A percentile compares a stretch with the other conserved stretches of the same genome.
Evolutionary conservation across 345 rosid genomes (phyloP).

Genomic region (Ceriops decandra): DNA sequence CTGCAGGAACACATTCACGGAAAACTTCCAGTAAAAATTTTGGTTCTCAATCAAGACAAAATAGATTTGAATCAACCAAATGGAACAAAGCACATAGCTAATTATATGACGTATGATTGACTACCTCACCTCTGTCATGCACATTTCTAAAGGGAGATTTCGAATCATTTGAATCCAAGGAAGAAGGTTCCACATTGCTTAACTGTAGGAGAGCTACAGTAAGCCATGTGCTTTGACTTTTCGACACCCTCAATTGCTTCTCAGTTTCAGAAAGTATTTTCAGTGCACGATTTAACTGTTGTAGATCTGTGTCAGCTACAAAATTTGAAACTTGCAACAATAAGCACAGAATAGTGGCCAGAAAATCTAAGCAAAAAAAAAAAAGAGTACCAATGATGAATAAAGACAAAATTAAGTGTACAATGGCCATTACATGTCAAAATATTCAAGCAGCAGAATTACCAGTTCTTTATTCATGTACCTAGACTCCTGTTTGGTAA

Average conservation of each 20-base stretch:
- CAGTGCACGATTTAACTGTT: slow-evolving; percentile 66
- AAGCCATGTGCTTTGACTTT: slow-evolving; percentile 93
- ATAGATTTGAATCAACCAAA: no score
- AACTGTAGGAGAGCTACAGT: slow-evolving; percentile 90
- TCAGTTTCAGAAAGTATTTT: slow-evolving; percentile 90
- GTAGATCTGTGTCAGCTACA: slow-evolving; percentile 76
- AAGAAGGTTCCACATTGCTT: slow-evolving; percentile 54
- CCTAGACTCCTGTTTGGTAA: no score
- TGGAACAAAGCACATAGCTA: background rate
- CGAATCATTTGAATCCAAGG: slow-evolving; percentile 38
- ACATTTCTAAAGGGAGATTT: slow-evolving; percentile 43
- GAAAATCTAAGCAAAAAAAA: background rate
- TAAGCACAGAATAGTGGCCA: background rate
- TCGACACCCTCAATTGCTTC: slow-evolving; percentile 85
- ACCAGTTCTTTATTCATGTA: background rate
- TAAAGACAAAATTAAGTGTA: background rate
- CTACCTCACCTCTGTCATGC: slow-evolving; percentile 47
- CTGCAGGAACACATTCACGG: background rate
- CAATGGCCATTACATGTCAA: background rate
- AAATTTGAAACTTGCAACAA: slow-evolving; percentile 17
- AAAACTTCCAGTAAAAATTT: no score
- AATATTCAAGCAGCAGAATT: background rate
- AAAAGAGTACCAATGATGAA: background rate
- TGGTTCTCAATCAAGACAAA: no score
- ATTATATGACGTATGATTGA: background rate